Evolutionary conservation across 2,329 filamentous ascomycete species (phyloP).

Genomic region (Cladophialophora carrionii): DNA sequence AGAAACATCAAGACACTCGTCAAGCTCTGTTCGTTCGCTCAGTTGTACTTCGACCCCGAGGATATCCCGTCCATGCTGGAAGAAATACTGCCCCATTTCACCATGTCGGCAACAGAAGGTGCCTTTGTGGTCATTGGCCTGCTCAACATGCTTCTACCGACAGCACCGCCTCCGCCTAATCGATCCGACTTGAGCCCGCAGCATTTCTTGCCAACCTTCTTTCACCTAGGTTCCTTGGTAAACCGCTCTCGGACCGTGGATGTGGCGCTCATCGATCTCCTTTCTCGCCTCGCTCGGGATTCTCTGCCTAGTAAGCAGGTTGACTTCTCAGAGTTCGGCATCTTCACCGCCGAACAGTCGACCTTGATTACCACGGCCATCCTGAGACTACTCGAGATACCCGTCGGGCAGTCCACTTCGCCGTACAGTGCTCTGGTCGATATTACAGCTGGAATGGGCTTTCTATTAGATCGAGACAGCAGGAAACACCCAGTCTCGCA

Average conservation of each 20-base stretch:
- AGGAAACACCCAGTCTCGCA: slow-evolving; percentile 92
- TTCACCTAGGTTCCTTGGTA: slow-evolving; percentile 94
- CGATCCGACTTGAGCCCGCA: slow-evolving; percentile 79
- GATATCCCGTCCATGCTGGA: slow-evolving; percentile 81
- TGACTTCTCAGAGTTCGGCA: slow-evolving; percentile 80
- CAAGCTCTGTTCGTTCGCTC: slow-evolving; percentile 86
- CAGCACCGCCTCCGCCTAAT: slow-evolving; percentile 72
- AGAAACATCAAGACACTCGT: slow-evolving; percentile 73
- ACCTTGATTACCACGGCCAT: slow-evolving; percentile 91
- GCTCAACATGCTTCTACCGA: slow-evolving; percentile 85
- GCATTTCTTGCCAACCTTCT: slow-evolving; percentile 88
- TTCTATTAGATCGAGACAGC: slow-evolving; percentile 87
- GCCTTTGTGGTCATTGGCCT: slow-evolving; percentile 90
- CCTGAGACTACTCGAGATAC: slow-evolving; percentile 87
- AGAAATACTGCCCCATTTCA: slow-evolving; percentile 84
- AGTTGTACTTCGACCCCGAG: slow-evolving; percentile 87
- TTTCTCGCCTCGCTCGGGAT: slow-evolving; percentile 85
- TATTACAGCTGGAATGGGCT: slow-evolving; percentile 76
- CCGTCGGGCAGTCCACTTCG: slow-evolving; percentile 92
- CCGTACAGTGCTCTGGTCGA: slow-evolving; percentile 83
- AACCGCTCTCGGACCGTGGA: slow-evolving; percentile 88
- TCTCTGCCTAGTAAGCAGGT: slow-evolving; percentile 74
- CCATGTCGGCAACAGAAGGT: slow-evolving; percentile 86
- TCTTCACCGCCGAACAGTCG: slow-evolving; percentile 90
- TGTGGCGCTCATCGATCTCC: slow-evolving; percentile 82